Evolutionary conservation across 805 yeast species (phyloP).

Genomic region (Saturnispora quitensis): DNA sequence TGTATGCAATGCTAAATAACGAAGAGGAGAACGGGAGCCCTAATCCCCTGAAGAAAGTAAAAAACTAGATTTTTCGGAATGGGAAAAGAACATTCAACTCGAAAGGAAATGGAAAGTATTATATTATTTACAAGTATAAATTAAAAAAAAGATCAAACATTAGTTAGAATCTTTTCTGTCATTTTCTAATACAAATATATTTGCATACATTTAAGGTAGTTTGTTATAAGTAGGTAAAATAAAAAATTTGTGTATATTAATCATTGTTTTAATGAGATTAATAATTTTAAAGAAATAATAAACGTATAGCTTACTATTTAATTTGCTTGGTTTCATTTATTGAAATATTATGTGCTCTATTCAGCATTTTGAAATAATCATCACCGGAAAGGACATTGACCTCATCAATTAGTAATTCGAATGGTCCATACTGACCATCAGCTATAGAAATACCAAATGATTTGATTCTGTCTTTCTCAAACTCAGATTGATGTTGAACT

Average conservation of each 20-base stretch:
- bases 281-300: too few species aligned
- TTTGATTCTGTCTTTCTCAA: constrained; percentile 57
- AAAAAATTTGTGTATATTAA: background rate
- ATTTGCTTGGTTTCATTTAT: background rate
- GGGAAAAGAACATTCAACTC: background rate
- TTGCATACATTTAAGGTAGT: background rate
- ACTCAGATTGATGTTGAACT: constrained; percentile 44
- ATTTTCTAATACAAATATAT: background rate
- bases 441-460: constrained; percentile 72
- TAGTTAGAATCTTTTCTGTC: background rate
- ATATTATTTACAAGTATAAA: background rate
- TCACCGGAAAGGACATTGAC: constrained; percentile 58
- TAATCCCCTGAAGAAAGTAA: background rate
- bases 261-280: background rate
- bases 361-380: constrained; percentile 35
- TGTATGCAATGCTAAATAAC: constrained; percentile 7
- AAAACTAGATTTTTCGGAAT: background rate
- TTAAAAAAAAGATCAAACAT: background rate
- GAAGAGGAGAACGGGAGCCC: background rate
- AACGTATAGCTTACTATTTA: background rate
- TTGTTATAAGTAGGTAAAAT: background rate
- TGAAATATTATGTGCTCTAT: constrained; percentile 7
- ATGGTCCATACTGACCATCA: constrained; percentile 74
- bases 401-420: constrained; percentile 58
- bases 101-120: background rate